Conservation (phyloP, 2,329 filamentous ascomycete genomes). For the Venturia aucupariae region DNA sequence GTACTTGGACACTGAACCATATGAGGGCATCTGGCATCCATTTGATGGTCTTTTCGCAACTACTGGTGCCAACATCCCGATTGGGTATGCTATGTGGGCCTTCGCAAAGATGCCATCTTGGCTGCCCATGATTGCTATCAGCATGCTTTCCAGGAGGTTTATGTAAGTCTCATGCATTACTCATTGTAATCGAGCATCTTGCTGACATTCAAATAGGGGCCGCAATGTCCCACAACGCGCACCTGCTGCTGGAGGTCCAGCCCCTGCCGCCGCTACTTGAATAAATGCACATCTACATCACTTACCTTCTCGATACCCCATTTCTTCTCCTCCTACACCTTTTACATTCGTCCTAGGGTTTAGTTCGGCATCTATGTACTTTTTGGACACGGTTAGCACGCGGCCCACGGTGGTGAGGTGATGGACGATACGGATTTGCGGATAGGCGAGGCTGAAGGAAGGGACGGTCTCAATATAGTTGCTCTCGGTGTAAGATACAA, state of each 20-base stretch:
- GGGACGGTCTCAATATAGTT: neutral
- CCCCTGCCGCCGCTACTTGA: constrained; percentile 5
- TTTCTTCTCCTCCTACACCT: neutral
- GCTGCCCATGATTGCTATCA: constrained; percentile 68
- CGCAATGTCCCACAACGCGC: constrained; percentile 3
- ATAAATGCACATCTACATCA: neutral
- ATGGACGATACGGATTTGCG: neutral
- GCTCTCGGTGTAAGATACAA: neutral
- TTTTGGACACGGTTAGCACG: neutral
- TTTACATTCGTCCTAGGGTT: neutral
- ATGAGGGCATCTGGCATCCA: constrained; percentile 66
- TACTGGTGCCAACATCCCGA: constrained; percentile 51
- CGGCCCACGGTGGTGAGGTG: neutral
- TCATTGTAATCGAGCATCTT: neutral
- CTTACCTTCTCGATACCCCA: neutral
- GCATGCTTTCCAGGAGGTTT: constrained; percentile 62
- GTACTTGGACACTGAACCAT: constrained; percentile 41
- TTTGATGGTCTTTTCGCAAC: constrained; percentile 60
- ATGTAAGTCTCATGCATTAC: constrained; percentile 58
- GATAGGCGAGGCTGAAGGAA: neutral
- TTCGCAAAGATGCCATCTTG: constrained; percentile 55
- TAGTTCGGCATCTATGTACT: neutral
- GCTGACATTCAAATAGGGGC: neutral
- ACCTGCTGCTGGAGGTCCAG: neutral
- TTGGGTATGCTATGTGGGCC: constrained; percentile 58